phyloP scores from a whole-genome alignment of 495 filamentous ascomycete genomes.

The Tuber magnatum region DNA sequence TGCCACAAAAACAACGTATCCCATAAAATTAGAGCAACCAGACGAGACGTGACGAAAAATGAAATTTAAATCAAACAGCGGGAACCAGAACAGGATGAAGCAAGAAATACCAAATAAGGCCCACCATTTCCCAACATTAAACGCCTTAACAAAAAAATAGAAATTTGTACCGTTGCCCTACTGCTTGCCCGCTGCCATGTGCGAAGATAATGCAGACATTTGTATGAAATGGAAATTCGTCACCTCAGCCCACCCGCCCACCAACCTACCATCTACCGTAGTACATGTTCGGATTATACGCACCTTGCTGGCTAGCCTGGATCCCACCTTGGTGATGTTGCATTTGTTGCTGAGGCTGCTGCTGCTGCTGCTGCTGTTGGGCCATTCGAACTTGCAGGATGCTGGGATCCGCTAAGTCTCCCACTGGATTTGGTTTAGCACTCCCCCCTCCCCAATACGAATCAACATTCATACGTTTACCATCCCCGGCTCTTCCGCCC shows the following conservation, averaged over 20 bases:
- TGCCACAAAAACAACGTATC: neutral
- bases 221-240: constrained; percentile 27
- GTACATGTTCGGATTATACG: constrained; percentile 87
- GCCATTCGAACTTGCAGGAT: constrained; percentile 83
- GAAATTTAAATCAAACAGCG: constrained; percentile 39
- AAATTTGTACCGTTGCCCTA: constrained; percentile 15
- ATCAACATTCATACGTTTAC: constrained; percentile 41
- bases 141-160: constrained; percentile 37
- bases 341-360: constrained; percentile 56
- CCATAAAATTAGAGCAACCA: neutral
- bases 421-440: constrained; percentile 49
- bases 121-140: constrained; percentile 41
- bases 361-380: constrained; percentile 45
- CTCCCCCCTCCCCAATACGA: constrained; percentile 37
- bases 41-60: constrained; percentile 34
- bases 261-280: constrained; percentile 53
- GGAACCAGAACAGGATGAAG: constrained; percentile 32
- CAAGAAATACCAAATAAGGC: constrained; percentile 24
- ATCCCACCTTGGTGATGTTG: constrained; percentile 49
- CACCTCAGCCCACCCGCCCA: constrained; percentile 23
- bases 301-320: constrained; percentile 91
- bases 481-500: constrained; percentile 34
- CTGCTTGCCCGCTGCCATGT: constrained; percentile 22
- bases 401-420: constrained; percentile 99
- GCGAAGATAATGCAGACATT: constrained; percentile 3